Evolutionary conservation across 768 basidiomycete genomes (phyloP).

Genomic region (Podaxis pistillaris): DNA sequence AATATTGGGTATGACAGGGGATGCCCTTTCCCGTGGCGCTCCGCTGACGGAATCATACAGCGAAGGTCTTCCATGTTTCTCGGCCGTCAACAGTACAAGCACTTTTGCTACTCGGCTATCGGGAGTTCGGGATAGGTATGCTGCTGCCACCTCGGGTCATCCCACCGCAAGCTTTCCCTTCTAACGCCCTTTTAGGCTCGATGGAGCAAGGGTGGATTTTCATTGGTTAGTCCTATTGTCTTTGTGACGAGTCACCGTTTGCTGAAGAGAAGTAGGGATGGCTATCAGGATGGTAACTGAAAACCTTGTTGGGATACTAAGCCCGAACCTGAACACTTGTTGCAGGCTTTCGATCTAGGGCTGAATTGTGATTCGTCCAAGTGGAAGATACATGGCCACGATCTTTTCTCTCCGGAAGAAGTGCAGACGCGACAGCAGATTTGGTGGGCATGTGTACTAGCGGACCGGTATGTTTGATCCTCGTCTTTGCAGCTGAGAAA

Average conservation of each 20-base stretch:
- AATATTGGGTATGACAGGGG: slow-evolving; percentile 50
- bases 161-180: slow-evolving; percentile 1
- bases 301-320: slow-evolving; percentile 21
- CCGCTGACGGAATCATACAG: slow-evolving; percentile 14
- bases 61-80: slow-evolving; percentile 60
- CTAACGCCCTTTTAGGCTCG: slow-evolving; percentile 34
- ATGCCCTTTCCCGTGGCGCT: background rate
- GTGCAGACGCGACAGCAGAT: slow-evolving; percentile 72
- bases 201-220: slow-evolving; percentile 90
- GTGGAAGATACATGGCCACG: slow-evolving; percentile 65
- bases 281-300: slow-evolving; percentile 30
- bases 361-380: slow-evolving; percentile 75
- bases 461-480: slow-evolving; percentile 55
- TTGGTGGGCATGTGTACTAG: slow-evolving; percentile 76
- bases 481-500: background rate
- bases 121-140: slow-evolving; percentile 78
- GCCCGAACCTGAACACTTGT: slow-evolving; percentile 2
- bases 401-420: slow-evolving; percentile 64
- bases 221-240: slow-evolving; percentile 45
- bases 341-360: slow-evolving; percentile 75
- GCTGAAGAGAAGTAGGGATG: slow-evolving; percentile 20
- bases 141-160: background rate
- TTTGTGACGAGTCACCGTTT: slow-evolving; percentile 3
- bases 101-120: slow-evolving; percentile 72
- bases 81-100: slow-evolving; percentile 80